phyloP scores from a whole-genome alignment of 129 eudicot species.

The Artemisia argyi region DNA sequence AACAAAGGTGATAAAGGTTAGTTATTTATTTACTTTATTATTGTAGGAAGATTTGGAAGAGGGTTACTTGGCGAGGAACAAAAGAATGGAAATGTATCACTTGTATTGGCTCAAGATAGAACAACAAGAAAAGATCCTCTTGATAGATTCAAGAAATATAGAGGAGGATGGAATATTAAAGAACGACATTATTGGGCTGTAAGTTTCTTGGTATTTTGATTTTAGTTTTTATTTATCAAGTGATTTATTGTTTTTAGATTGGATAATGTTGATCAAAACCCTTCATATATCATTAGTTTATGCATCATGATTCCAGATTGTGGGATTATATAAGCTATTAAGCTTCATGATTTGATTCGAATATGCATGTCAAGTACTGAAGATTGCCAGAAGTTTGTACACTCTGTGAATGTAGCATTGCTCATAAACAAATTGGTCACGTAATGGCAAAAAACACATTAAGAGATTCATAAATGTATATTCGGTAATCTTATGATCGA shows the following conservation, averaged over 20 bases:
- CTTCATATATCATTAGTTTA: slow-evolving; percentile 7
- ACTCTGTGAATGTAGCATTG: too few relatives aligned
- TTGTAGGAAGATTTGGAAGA: slow-evolving; percentile 48
- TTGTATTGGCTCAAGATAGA: slow-evolving; percentile 73
- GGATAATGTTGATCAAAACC: slow-evolving; percentile 6
- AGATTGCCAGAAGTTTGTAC: too few relatives aligned
- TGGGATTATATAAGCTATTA: slow-evolving; percentile 17
- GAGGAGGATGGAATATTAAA: slow-evolving; percentile 85
- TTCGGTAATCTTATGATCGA: too few relatives aligned
- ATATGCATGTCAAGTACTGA: background rate
- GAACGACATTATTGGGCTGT: slow-evolving; percentile 95
- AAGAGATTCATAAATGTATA: too few relatives aligned
- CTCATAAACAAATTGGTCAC: too few relatives aligned
- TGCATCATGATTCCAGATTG: background rate
- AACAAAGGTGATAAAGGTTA: slow-evolving; percentile 8
- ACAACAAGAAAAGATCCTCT: slow-evolving; percentile 85
- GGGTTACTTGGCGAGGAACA: slow-evolving; percentile 49
- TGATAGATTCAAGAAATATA: slow-evolving; percentile 49
- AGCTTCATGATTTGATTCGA: slow-evolving; percentile 11
- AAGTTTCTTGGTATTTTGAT: slow-evolving; percentile 32
- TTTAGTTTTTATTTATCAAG: background rate
- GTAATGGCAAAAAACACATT: background rate
- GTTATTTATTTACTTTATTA: background rate
- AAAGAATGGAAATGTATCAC: slow-evolving; percentile 44
- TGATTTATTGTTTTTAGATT: background rate